Evolutionary conservation across 2,329 filamentous ascomycete genomes (phyloP).

Genomic region (Penicillium italicum): DNA sequence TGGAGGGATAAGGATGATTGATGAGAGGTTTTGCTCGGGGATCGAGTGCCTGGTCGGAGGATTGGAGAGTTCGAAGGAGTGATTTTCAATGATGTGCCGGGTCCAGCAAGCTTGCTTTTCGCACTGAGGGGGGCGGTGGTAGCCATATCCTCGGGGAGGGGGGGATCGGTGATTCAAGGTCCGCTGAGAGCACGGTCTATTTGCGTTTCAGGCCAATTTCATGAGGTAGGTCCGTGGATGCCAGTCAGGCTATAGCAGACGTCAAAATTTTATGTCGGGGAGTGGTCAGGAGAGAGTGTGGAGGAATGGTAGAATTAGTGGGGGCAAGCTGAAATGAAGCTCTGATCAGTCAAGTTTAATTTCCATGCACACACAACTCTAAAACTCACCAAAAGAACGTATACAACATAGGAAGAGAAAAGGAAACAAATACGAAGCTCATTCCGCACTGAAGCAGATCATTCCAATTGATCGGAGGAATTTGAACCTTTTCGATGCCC

Average conservation of each 20-base stretch:
- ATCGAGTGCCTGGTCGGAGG: constrained; percentile 59
- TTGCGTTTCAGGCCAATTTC: constrained; percentile 34
- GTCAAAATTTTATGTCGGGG: not conserved
- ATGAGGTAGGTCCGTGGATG: constrained; percentile 2
- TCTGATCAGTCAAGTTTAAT: constrained; percentile 3
- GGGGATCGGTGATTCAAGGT: constrained; percentile 26
- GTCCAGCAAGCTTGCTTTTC: constrained; percentile 36
- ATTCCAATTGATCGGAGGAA: constrained; percentile 11
- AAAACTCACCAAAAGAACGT: constrained; percentile 3
- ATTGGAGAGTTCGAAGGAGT: constrained; percentile 77
- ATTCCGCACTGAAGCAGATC: constrained; percentile 10
- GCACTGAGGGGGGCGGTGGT: constrained; percentile 30
- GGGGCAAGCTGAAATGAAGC: constrained; percentile 11
- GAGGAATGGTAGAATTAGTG: constrained; percentile 2
- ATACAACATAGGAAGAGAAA: constrained; percentile 2
- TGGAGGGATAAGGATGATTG: constrained; percentile 63
- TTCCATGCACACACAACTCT: not conserved
- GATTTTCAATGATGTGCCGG: constrained; percentile 53
- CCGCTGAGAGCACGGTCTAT: constrained; percentile 22
- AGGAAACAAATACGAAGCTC: constrained; percentile 7
- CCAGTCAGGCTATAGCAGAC: not conserved
- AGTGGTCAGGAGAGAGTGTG: constrained; percentile 5
- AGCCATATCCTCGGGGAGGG: constrained; percentile 35
- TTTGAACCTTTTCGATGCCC: constrained; percentile 6
- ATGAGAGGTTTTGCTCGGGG: constrained; percentile 53